phyloP scores from a whole-genome alignment of 352 stramenopile genomes.

The Hyaloperonospora brassicae region DNA sequence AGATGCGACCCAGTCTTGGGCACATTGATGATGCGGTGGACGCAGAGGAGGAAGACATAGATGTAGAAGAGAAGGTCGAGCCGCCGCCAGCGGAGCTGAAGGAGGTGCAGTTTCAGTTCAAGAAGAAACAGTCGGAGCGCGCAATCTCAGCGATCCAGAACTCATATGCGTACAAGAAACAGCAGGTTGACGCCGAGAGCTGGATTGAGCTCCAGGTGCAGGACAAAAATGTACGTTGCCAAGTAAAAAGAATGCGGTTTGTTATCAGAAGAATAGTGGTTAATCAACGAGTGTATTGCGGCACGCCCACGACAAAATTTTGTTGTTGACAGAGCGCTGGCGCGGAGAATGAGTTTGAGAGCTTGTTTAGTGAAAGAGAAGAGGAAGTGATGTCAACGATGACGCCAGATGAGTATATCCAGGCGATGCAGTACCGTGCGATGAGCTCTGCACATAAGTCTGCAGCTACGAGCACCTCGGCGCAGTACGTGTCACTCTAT shows the following conservation, averaged over 20 bases:
- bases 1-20: slow-evolving; percentile 73
- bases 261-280: slow-evolving; percentile 4
- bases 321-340: slow-evolving; percentile 20
- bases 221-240: slow-evolving; percentile 49
- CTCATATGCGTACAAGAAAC: slow-evolving; percentile 78
- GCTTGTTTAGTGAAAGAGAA: slow-evolving; percentile 77
- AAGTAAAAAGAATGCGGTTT: background rate
- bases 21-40: slow-evolving; percentile 73
- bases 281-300: background rate
- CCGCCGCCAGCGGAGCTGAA: slow-evolving; percentile 47
- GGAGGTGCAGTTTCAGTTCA: slow-evolving; percentile 84
- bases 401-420: slow-evolving; percentile 62
- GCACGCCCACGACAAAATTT: too few relatives aligned
- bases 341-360: slow-evolving; percentile 70
- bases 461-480: slow-evolving; percentile 14
- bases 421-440: slow-evolving; percentile 62
- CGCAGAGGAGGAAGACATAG: slow-evolving; percentile 60
- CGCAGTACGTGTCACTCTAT: slow-evolving; percentile 10
- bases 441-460: slow-evolving; percentile 24
- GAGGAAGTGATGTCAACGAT: slow-evolving; percentile 63
- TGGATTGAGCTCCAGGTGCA: slow-evolving; percentile 71
- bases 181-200: slow-evolving; percentile 71
- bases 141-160: slow-evolving; percentile 73
- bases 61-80: slow-evolving; percentile 46
- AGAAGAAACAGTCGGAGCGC: slow-evolving; percentile 80